A percentile compares a stretch with the other conserved stretches of the same genome.
These are phyloP conservation scores for Penicillium sp. DNA, from an alignment of 2,329 filamentous ascomycete genomes.

Conservation along the genomic window DNA sequence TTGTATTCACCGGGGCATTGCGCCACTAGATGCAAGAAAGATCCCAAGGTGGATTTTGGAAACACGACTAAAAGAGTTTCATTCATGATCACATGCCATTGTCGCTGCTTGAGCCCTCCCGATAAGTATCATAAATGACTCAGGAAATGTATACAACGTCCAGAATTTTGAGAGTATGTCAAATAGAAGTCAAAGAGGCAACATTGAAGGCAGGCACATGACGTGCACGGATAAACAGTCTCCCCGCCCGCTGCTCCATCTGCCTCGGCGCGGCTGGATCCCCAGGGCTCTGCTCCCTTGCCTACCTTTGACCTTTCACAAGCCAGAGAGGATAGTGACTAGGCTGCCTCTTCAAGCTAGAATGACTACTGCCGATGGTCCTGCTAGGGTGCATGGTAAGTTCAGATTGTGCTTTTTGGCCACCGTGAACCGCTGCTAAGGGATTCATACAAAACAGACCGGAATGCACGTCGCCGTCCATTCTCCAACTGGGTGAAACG, in stretches of 20 bases:
- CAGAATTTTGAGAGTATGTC: not conserved
- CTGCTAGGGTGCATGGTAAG: slow-evolving; percentile 47
- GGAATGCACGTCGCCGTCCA: slow-evolving; percentile 71
- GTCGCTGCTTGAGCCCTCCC: not conserved
- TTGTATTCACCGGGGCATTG: slow-evolving; percentile 7
- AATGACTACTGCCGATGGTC: slow-evolving; percentile 34
- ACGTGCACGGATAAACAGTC: slow-evolving; percentile 24
- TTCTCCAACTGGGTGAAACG: slow-evolving; percentile 95
- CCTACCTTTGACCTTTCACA: slow-evolving; percentile 6
- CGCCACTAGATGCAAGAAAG: not conserved
- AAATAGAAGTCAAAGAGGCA: slow-evolving; percentile 4
- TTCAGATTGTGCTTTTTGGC: slow-evolving; percentile 8
- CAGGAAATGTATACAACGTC: not conserved
- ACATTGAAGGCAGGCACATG: slow-evolving; percentile 16
- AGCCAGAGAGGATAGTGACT: not conserved
- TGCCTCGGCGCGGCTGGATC: slow-evolving; percentile 12
- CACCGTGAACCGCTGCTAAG: slow-evolving; percentile 10
- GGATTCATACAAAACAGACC: slow-evolving; percentile 52
- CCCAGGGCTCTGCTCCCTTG: slow-evolving; percentile 1
- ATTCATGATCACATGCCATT: not conserved
- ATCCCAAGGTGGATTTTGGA: not conserved
- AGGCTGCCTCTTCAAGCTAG: slow-evolving; percentile 6
- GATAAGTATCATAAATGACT: not conserved
- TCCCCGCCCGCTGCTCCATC: slow-evolving; percentile 11
- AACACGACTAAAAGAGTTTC: not conserved